Evolutionary conservation across 345 rosid species (phyloP), one percentile per base, ranked within the genome.

Genomic region (Brassica cretica): DNA sequence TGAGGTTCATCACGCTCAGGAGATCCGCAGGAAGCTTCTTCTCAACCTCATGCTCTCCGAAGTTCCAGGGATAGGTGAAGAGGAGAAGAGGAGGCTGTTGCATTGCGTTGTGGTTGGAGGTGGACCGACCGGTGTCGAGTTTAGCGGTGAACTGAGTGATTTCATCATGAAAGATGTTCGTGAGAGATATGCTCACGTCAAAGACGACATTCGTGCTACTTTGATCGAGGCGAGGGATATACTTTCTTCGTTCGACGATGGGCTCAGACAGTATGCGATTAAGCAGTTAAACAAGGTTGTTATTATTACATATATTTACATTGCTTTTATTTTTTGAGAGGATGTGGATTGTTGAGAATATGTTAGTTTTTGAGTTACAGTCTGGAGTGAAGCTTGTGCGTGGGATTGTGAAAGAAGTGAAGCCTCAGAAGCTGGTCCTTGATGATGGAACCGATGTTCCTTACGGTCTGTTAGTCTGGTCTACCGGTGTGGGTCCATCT

Each of bases 221-320:
- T 92, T 95, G 62, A 95, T 95, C 15, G 94, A 95, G 97, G 98
- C 99, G 78, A 95, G 89, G 33, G 96, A 95, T 81, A 91, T 93
- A 89, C 72, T 95, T 88, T 77, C 97, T 84, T 95, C 99, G 18
- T 95, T 95, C 76, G 99, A 95, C 55, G 97, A 93, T 83, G 89
- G 98, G 2, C 96, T 93, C 27, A 89, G 99, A 14, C 90, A 14
- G 33, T 95, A 91, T 83, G 99, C 99, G 30, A 90, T 93, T 68
- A 95, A 82, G 55, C 99, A 95, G 80, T 76, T 95, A 83, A 86
- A 84, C 71, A 95, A 93, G 97, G 99, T 94, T 60, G 73, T 25
- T 25, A 2, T 53, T 6, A 53, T 51, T 15, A 14, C 56, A 49
- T 24, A 24, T 24, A 24, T 24, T 24, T 24, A 24, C 25, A 1